Percentiles rank a stretch among this genome's conserved stretches.
phyloP scores from a whole-genome alignment of 768 basidiomycete genomes.

The Tylopilus rubrobrunneus region DNA sequence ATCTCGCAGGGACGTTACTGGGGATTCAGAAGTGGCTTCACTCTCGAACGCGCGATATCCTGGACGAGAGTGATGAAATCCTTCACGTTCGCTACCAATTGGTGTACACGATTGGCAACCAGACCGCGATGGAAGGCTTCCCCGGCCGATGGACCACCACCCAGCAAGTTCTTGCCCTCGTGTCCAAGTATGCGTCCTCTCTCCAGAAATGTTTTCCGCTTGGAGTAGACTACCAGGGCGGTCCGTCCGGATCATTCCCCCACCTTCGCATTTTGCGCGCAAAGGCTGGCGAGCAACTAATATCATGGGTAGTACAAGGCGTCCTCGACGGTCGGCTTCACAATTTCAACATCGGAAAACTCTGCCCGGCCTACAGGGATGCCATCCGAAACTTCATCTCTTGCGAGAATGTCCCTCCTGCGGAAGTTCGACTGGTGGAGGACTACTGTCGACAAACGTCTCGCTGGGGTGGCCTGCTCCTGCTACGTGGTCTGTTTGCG shows the following conservation, averaged over 20 bases:
- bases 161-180: not conserved
- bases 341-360: conserved; percentile 13
- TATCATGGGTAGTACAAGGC: conserved; percentile 11
- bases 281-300: conserved; percentile 10
- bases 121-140: conserved; percentile 7
- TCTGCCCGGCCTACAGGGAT: not conserved
- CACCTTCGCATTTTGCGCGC: conserved; percentile 19
- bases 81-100: not conserved
- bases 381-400: conserved; percentile 24
- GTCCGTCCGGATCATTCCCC: conserved; percentile 18
- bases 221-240: conserved; percentile 15
- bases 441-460: not conserved
- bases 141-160: not conserved
- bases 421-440: conserved; percentile 2
- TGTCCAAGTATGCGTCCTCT: conserved; percentile 14
- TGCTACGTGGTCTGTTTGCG: conserved; percentile 36
- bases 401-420: not conserved
- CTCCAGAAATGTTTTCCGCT: conserved; percentile 4
- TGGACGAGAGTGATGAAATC: conserved; percentile 30
- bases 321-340: conserved; percentile 14
- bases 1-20: conserved; percentile 20
- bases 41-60: conserved; percentile 17
- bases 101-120: conserved; percentile 22
- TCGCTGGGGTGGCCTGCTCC: conserved; percentile 22
- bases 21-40: conserved; percentile 26